These are phyloP conservation scores for Trichoderma polysporum DNA, from an alignment of 2,329 filamentous ascomycete genomes.

Conservation along the genomic window DNA sequence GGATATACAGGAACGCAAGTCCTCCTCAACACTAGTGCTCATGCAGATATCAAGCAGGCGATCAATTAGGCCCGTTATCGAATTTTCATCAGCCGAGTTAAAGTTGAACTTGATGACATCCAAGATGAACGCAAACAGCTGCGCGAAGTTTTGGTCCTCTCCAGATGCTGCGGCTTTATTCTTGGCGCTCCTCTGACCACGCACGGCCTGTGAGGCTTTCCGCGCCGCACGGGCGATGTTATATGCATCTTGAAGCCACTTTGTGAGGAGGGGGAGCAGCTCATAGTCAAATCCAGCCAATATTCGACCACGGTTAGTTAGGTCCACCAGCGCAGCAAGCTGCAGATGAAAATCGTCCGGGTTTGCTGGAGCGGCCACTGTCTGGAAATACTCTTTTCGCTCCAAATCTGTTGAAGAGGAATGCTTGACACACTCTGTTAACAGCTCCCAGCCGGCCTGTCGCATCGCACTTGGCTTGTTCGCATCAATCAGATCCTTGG, in stretches of 20 bases:
- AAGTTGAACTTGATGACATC: constrained; percentile 76
- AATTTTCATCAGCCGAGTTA: constrained; percentile 62
- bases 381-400: constrained; percentile 64
- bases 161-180: constrained; percentile 39
- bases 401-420: constrained; percentile 64
- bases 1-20: constrained; percentile 65
- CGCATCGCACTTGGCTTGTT: constrained; percentile 54
- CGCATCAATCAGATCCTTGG: constrained; percentile 62
- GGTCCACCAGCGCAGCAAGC: constrained; percentile 60
- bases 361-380: constrained; percentile 55
- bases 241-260: constrained; percentile 60
- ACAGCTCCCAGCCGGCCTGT: constrained; percentile 62
- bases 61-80: constrained; percentile 61
- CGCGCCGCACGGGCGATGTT: constrained; percentile 52
- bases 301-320: constrained; percentile 61
- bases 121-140: constrained; percentile 64
- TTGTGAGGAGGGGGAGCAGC: constrained; percentile 60
- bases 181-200: constrained; percentile 41
- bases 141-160: constrained; percentile 62
- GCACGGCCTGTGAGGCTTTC: constrained; percentile 42
- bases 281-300: constrained; percentile 68
- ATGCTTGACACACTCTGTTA: constrained; percentile 65
- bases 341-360: constrained; percentile 66
- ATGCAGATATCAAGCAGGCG: constrained; percentile 66
- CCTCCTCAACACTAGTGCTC: constrained; percentile 62